Conservation (phyloP, 257 asterid species). For the Salvia miltiorrhiza region DNA sequence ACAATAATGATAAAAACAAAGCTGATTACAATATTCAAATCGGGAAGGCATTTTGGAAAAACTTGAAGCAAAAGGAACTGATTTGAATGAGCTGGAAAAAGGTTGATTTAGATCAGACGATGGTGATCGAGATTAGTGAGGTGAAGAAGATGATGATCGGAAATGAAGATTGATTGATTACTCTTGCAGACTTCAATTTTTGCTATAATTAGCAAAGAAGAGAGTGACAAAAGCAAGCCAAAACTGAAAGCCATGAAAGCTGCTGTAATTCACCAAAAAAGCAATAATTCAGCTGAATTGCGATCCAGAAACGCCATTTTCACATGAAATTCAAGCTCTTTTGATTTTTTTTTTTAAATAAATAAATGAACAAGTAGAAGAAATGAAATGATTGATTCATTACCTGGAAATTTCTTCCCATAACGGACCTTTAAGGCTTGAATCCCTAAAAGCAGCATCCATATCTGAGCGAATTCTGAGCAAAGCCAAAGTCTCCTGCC, state of each 20-base stretch:
- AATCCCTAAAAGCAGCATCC: slow-evolving; percentile 73
- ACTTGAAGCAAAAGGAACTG: neutral
- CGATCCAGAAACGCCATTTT: slow-evolving; percentile 34
- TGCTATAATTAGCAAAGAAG: slow-evolving; percentile 44
- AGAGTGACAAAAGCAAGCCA: slow-evolving; percentile 41
- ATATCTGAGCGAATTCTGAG: slow-evolving; percentile 81
- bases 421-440: slow-evolving; percentile 91
- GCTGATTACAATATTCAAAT: neutral
- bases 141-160: slow-evolving; percentile 1
- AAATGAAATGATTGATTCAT: neutral
- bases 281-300: slow-evolving; percentile 30
- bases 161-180: neutral
- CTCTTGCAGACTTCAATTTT: slow-evolving; percentile 9
- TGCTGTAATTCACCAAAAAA: slow-evolving; percentile 40
- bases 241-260: slow-evolving; percentile 38
- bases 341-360: no score
- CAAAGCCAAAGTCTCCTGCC: slow-evolving; percentile 83
- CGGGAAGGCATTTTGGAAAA: neutral
- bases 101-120: neutral
- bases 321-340: slow-evolving; percentile 14
- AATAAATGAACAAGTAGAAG: no score
- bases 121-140: neutral
- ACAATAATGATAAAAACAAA: slow-evolving; percentile 13
- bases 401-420: slow-evolving; percentile 98
- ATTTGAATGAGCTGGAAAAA: slow-evolving; percentile 24